Base-by-base conservation (phyloP, 169 alveolate genomes). In the Plasmodium coatneyi region DNA sequence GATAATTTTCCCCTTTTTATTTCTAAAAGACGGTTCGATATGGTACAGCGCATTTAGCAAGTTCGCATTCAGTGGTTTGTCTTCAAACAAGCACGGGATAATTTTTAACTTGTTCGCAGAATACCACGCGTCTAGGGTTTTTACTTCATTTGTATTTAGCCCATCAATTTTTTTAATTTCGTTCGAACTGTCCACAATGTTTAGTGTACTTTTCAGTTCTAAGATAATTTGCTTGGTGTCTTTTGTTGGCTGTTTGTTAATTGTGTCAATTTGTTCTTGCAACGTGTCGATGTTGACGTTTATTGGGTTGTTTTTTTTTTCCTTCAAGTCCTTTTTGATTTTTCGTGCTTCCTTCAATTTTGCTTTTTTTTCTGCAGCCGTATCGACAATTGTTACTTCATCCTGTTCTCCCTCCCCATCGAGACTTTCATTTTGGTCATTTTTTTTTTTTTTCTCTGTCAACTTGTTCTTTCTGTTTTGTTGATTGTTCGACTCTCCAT, bases 31-130 rank as follows among this genome's bases (percentile, higher is more conserved):
- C 25, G 94, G 94, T 36, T 80, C 80, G 49, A 89, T 39, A 30
- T 36, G 19, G 71, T 80, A 89, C 52, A 89, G 52, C 10, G 90
- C 34, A 66, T 80, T 60, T 39, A 89, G 72, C 16, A 89, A 34
- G 49, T 70, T 66, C 0, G 28, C 34, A 66, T 70, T 56, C 34
- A 89, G n/a, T 10, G 89, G 89, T 60, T 80, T 89, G 25, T 89
- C 83, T 41, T 89, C 91, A 89, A 89, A 89, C 52, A 89, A 25
- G 56, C 90, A 89, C 19, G 89, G 82, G 28, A 89, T 80, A 34
- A 89, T 89, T 89, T 89, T 89, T 41, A 89, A 32, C 78, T 89
- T 89, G 72, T 89, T 89, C 10, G 90, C 71, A 78, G 60, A 56
- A 72, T 80, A 89, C 94, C 94, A 89, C 2, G 56, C 5, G 49